Base-by-base conservation (phyloP, 163 green algal species). In the Scenedesmus sp. region DNA sequence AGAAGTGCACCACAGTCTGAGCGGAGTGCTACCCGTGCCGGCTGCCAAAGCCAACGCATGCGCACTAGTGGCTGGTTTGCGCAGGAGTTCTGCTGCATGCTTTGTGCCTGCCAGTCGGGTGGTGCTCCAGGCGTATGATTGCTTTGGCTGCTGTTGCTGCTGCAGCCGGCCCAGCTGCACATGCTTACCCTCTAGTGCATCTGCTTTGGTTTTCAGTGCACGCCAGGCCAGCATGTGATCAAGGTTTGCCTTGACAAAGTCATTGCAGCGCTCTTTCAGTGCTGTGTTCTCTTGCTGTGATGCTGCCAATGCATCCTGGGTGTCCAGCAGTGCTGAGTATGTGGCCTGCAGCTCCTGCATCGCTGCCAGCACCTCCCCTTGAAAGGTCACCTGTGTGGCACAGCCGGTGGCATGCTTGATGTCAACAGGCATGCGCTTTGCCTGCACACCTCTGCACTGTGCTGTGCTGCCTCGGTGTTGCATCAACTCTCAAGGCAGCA, bases 151-250 rank as follows among this genome's bases (percentile, higher is more conserved):
- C 10, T 53, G 73, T 1, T 53, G 37, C 35, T 53, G 73, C 73
- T 33, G 73, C 72, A 35, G 72, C n/a, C 6, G 20, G 1, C 4
- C 35, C 73, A 33, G 72, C 2, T 30, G 35, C 24, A 16, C 5
- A 61, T 40, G 40, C 59, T 46, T 26, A 92, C 88, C 88, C 44
- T 89, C 88, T 18, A 92, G 65, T 24, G 88, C 81, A 43, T 92
- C 88, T 53, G 88, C 88, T 61, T 86, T 89, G 1, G 68, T 42
- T n/a, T 89, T 92, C 16, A 92, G 68, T 12, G 80, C 26, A 33
- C 88, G 76, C 88, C 88, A 92, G 18, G 88, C 81, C 46, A 92
- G 81, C 88, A 92, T 89, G 81, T 89, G 88, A 30, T 92, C 88
- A n/a, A 92, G 70, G 65, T 89, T 89, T 24, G 79, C 44, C 59